phyloP scores from a whole-genome alignment of 2,329 filamentous ascomycete genomes.

The Niveomyces coronatus region DNA sequence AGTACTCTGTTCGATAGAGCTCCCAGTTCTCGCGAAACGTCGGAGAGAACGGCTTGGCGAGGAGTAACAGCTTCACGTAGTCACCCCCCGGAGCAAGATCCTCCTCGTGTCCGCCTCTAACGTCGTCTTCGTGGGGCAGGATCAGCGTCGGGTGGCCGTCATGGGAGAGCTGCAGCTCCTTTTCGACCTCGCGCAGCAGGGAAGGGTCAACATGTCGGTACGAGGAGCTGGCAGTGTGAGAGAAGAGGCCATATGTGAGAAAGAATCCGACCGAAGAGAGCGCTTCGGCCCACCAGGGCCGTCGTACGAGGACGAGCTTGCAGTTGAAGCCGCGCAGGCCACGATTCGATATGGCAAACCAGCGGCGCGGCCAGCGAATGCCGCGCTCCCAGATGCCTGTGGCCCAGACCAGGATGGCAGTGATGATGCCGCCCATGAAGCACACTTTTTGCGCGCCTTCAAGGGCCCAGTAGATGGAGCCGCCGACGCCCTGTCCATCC shows the following conservation, averaged over 20 bases:
- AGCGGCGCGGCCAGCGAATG: slow-evolving; percentile 84
- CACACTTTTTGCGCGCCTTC: slow-evolving; percentile 85
- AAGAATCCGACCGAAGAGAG: slow-evolving; percentile 65
- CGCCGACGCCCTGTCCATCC: slow-evolving; percentile 82
- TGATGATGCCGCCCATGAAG: slow-evolving; percentile 83
- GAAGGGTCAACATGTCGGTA: slow-evolving; percentile 69
- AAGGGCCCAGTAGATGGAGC: slow-evolving; percentile 92
- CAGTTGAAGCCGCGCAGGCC: slow-evolving; percentile 89
- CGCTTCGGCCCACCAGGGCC: slow-evolving; percentile 71
- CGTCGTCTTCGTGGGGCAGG: slow-evolving; percentile 43
- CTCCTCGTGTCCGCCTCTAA: slow-evolving; percentile 66
- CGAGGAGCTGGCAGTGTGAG: slow-evolving; percentile 54
- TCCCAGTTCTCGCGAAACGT: slow-evolving; percentile 98
- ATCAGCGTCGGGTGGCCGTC: slow-evolving; percentile 31
- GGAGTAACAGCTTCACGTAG: slow-evolving; percentile 78
- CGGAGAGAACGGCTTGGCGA: slow-evolving; percentile 90
- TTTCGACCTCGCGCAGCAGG: slow-evolving; percentile 49
- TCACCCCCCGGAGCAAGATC: slow-evolving; percentile 85
- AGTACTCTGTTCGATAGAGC: slow-evolving; percentile 85
- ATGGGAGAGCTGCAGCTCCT: slow-evolving; percentile 39
- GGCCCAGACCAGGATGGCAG: slow-evolving; percentile 77
- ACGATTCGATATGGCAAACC: slow-evolving; percentile 81
- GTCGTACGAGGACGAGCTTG: slow-evolving; percentile 83
- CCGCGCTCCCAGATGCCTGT: slow-evolving; percentile 96
- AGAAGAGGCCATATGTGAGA: slow-evolving; percentile 64